Conservation (phyloP, 2,329 filamentous ascomycete genomes). For the Zasmidium angulare region DNA sequence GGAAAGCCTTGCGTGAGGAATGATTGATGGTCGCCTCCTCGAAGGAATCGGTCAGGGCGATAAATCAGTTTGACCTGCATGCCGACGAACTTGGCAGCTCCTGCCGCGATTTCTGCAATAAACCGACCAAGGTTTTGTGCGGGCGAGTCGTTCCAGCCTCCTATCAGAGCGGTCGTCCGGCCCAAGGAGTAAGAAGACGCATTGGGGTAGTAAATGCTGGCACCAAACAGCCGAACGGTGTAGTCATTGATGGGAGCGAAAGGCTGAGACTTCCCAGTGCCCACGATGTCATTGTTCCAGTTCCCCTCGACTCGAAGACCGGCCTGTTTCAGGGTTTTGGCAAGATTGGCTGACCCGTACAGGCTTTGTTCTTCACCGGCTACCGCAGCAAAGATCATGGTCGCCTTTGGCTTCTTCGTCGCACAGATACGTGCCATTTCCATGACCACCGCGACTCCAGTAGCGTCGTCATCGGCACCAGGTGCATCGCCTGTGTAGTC, state of each 20-base stretch:
- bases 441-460: slow-evolving; percentile 56
- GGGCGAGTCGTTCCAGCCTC: slow-evolving; percentile 57
- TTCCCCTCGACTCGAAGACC: slow-evolving; percentile 58
- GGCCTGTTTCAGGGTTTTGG: slow-evolving; percentile 53
- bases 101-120: slow-evolving; percentile 55
- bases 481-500: slow-evolving; percentile 56
- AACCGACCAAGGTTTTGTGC: slow-evolving; percentile 57
- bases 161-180: slow-evolving; percentile 44
- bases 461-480: slow-evolving; percentile 60
- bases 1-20: slow-evolving; percentile 58
- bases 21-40: slow-evolving; percentile 57
- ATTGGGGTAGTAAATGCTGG: slow-evolving; percentile 46
- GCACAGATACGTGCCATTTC: slow-evolving; percentile 57
- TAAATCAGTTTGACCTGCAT: slow-evolving; percentile 60
- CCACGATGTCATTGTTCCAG: slow-evolving; percentile 60
- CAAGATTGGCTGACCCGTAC: slow-evolving; percentile 53
- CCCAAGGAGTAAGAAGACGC: slow-evolving; percentile 41
- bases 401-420: slow-evolving; percentile 37
- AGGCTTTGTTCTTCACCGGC: slow-evolving; percentile 60
- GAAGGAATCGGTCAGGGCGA: slow-evolving; percentile 56
- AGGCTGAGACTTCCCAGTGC: slow-evolving; percentile 45
- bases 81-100: slow-evolving; percentile 50
- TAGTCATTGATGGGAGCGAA: slow-evolving; percentile 36
- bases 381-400: slow-evolving; percentile 57
- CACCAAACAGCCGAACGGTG: slow-evolving; percentile 56